A percentile compares a stretch with the other conserved stretches of the same genome.
Conservation (phyloP, 73 alveolate genomes). For the Paramecium pentaurelia region DNA sequence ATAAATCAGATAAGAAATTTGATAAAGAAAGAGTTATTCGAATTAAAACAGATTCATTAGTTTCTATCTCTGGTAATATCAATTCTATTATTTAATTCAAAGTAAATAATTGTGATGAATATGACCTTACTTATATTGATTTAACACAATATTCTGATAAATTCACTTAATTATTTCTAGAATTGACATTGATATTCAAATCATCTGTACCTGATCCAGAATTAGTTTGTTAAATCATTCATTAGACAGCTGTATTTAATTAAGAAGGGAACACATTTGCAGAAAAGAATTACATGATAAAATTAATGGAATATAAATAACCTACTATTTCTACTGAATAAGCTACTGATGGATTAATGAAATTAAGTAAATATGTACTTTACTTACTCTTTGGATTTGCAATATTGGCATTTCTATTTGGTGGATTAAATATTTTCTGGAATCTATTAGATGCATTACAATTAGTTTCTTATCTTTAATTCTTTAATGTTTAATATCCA, state of each 20-base stretch:
- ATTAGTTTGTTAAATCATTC: neutral
- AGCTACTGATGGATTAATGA: conserved; percentile 28
- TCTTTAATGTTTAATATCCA: neutral
- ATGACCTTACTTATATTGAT: neutral
- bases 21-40: neutral
- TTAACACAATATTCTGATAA: neutral
- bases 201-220: neutral
- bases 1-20: neutral
- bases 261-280: neutral
- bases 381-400: conserved; percentile 31
- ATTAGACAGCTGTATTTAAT: neutral
- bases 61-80: neutral
- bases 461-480: conserved; percentile 2
- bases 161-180: neutral
- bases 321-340: neutral
- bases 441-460: neutral
- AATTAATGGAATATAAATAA: neutral
- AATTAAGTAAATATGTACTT: neutral
- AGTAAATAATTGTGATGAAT: neutral
- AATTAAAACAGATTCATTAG: neutral
- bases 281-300: neutral
- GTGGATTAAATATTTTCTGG: conserved; percentile 35
- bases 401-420: conserved; percentile 19
- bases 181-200: neutral
- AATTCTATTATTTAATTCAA: neutral